phyloP scores from a whole-genome alignment of 2,329 filamentous ascomycete species.

The Hypoxylon sp. region DNA sequence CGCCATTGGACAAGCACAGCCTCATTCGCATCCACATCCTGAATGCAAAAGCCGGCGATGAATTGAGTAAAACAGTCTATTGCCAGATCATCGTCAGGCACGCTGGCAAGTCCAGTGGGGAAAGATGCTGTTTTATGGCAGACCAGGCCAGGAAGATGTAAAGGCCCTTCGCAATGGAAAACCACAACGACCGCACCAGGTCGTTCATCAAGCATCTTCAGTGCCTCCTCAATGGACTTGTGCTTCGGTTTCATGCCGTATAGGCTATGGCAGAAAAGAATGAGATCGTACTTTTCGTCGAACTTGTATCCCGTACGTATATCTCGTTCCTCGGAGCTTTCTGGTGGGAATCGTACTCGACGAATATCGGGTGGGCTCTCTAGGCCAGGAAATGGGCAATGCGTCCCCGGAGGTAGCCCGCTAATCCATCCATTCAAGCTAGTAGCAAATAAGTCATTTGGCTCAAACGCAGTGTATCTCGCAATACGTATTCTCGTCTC shows the following conservation, averaged over 20 bases:
- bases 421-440: conserved; percentile 56
- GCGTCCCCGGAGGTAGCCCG: conserved; percentile 36
- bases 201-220: conserved; percentile 56
- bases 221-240: conserved; percentile 55
- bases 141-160: conserved; percentile 58
- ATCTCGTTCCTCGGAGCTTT: conserved; percentile 35
- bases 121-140: conserved; percentile 57
- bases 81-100: conserved; percentile 54
- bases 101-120: conserved; percentile 53
- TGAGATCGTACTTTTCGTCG: conserved; percentile 58
- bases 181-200: conserved; percentile 58
- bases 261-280: conserved; percentile 72
- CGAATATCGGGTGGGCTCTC: conserved; percentile 51
- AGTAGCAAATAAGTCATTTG: conserved; percentile 56
- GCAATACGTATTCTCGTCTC: conserved; percentile 53
- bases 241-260: conserved; percentile 64
- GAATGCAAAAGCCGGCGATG: conserved; percentile 55
- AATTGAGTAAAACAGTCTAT: conserved; percentile 64
- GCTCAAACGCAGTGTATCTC: conserved; percentile 64
- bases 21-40: conserved; percentile 45
- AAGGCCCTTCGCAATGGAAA: conserved; percentile 60
- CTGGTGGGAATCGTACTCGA: conserved; percentile 50
- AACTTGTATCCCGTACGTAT: conserved; percentile 31
- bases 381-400: conserved; percentile 53
- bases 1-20: conserved; percentile 56